These are phyloP conservation scores for Sporisorium graminicola DNA, from an alignment of 1,284 basidiomycete species.

Conservation along the genomic window DNA sequence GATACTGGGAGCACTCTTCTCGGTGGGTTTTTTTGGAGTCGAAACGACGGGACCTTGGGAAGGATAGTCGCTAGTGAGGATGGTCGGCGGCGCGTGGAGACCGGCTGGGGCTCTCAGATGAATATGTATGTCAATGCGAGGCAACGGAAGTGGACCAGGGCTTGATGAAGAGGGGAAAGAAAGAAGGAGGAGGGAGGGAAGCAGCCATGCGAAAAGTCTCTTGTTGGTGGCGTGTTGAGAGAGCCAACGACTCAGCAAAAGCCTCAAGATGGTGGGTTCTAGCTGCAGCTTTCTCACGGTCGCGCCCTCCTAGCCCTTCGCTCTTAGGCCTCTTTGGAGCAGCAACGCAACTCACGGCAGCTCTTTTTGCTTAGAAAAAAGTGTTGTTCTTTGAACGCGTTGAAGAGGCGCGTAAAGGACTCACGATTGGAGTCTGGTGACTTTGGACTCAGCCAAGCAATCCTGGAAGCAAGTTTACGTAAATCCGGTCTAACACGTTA, in stretches of 20 bases:
- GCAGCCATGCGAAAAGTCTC: background rate
- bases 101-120: background rate
- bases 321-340: slow-evolving; percentile 13
- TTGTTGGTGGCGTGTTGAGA: slow-evolving; percentile 1
- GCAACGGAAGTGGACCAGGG: background rate
- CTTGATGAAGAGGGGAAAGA: background rate
- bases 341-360: slow-evolving; percentile 15
- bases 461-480: background rate
- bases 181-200: background rate
- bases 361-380: slow-evolving; percentile 6
- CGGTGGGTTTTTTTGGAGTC: background rate
- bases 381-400: slow-evolving; percentile 37
- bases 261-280: background rate
- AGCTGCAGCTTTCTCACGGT: background rate
- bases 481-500: background rate
- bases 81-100: too few species aligned
- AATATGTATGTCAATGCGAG: background rate
- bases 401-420: slow-evolving; percentile 18
- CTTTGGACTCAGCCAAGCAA: slow-evolving; percentile 24
- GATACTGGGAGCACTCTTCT: too few species aligned
- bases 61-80: background rate
- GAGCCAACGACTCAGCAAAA: background rate
- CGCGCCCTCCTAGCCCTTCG: background rate
- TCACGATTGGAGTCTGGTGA: slow-evolving; percentile 11
- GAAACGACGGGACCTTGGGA: background rate